Percentiles rank a stretch among this genome's conserved stretches.
Evolutionary conservation across 495 filamentous ascomycete species (phyloP).

Genomic region (Saxispiralis lemnorum): DNA sequence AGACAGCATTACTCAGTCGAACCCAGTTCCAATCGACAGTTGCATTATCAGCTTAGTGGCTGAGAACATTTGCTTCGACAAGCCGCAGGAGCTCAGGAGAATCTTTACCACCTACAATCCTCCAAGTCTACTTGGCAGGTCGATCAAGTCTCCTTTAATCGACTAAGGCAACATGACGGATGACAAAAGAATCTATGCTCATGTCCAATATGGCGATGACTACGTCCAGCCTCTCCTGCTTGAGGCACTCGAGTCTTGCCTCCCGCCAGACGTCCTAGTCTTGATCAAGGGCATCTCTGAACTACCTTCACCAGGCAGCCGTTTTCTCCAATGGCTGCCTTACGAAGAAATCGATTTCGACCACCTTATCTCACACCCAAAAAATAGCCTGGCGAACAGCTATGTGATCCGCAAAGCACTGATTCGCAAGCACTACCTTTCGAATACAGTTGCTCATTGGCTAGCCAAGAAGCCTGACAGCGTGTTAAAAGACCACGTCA

Average conservation of each 20-base stretch:
- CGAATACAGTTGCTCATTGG: conserved; percentile 62
- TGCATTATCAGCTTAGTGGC: too few relatives aligned
- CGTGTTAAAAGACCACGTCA: conserved; percentile 47
- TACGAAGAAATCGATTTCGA: conserved; percentile 81
- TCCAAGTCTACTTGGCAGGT: too few relatives aligned
- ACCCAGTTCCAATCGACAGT: too few relatives aligned
- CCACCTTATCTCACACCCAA: conserved; percentile 41
- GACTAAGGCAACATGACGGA: neutral
- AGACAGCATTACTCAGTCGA: too few relatives aligned
- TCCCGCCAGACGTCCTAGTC: conserved; percentile 30
- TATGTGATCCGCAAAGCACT: conserved; percentile 92
- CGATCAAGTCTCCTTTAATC: too few relatives aligned
- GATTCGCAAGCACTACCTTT: conserved; percentile 90
- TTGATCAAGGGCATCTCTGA: conserved; percentile 29
- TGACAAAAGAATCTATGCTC: conserved; percentile 36
- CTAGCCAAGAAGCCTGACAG: conserved; percentile 61
- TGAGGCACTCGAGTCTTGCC: conserved; percentile 42
- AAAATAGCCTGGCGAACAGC: conserved; percentile 49
- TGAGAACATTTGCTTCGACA: too few relatives aligned
- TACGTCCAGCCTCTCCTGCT: conserved; percentile 77
- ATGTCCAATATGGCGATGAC: conserved; percentile 65
- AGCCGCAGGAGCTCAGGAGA: neutral
- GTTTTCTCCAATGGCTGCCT: conserved; percentile 60
- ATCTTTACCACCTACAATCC: neutral
- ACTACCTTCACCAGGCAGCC: conserved; percentile 25